These are phyloP conservation scores for Ophiobolus disseminans DNA, from an alignment of 2,329 filamentous ascomycete genomes.

Conservation along the genomic window DNA sequence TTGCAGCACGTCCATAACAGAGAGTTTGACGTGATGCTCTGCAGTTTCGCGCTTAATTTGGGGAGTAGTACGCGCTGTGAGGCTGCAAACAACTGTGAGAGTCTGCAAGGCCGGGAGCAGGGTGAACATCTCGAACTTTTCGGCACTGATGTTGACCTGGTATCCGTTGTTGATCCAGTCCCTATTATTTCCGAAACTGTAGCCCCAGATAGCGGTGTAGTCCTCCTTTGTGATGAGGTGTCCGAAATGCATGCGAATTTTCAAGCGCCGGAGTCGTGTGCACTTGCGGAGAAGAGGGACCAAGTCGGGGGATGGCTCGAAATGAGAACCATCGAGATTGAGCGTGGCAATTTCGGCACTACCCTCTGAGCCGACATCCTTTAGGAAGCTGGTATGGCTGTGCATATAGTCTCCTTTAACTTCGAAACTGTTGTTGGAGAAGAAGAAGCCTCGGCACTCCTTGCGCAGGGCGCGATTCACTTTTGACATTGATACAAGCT, in stretches of 20 bases:
- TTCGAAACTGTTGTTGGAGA: background rate
- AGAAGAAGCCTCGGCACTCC: background rate
- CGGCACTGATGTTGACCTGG: no score
- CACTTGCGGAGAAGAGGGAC: background rate
- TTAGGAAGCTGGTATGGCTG: background rate
- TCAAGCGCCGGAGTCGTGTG: background rate
- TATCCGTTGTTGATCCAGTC: no score
- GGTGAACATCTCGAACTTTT: no score
- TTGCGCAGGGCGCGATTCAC: background rate
- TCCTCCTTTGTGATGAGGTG: background rate
- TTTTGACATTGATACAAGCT: background rate
- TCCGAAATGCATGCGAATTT: background rate
- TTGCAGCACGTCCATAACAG: no score
- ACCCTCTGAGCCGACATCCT: background rate
- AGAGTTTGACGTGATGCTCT: no score
- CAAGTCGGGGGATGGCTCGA: background rate
- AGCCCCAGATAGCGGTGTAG: no score
- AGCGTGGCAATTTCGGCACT: background rate
- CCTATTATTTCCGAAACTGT: no score
- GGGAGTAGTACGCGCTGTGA: no score
- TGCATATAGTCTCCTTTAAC: background rate
- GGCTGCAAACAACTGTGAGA: no score
- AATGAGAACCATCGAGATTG: background rate
- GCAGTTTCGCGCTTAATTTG: no score
- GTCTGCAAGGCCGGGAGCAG: no score